Evolutionary conservation across 1,139 yeast species (phyloP), one percentile per base, ranked within the genome.

Genomic region (Suhomyces yuchorum): DNA sequence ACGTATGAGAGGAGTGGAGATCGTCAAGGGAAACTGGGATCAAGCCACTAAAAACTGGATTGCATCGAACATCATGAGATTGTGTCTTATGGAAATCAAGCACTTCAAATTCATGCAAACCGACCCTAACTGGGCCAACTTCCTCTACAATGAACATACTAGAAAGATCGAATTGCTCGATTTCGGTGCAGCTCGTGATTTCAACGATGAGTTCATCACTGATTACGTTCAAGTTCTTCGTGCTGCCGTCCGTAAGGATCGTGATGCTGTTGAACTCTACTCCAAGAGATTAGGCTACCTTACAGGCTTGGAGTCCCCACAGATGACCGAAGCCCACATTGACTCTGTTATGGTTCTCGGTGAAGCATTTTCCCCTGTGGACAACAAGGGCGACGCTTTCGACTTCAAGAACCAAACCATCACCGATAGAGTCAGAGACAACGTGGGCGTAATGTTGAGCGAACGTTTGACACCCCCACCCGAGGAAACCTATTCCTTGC

Each of bases 51-150:
- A 80, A 52, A 76, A 92, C 67, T 86, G 87, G 82, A 85, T 93
- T 51, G 96, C 96, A 11, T 81, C 90, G 8, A 80, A 86, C 58
- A 84, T 93, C 51, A 87, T 95, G 97, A 79, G 90, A 54, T 75
- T 93, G 42, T 91, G 97, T 61, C 73, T 93, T 44, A 73, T 81
- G 57, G 99, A 93, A 67, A 87, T 95, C 61, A 90, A 90, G 28
- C 74, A 81, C 57, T 92, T 87, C 73, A 81, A 80, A 60, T 93
- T 87, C 69, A 93, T 93, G 99, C 99, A 93, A 70, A 92, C 99
- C 1, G 99, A 93, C 68, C 99, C 99, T 42, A 93, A 93, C 68
- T 95, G 99, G 99, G 98, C 99, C 44, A 93, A 93, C 66, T 95
- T 95, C 69, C 71, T 95, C 52, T 91, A 87, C 71, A 91, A 92